Percentiles rank a stretch among this genome's conserved stretches.
phyloP scores from a whole-genome alignment of 1,139 yeast species.

The Groenewaldozyma auringiensis region DNA sequence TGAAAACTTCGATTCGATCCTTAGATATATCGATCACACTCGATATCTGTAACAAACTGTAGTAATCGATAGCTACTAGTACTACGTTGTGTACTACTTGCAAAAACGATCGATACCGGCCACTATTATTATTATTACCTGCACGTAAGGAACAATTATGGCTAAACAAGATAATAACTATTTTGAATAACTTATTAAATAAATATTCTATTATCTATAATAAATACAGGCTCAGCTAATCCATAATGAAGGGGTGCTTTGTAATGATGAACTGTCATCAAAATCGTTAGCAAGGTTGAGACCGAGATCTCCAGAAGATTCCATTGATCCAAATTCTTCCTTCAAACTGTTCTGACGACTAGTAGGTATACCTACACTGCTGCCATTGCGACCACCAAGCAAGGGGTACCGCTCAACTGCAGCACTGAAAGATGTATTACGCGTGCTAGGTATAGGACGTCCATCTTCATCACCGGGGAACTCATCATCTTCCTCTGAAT shows the following conservation, averaged over 20 bases:
- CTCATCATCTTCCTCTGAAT: slow-evolving; percentile 9
- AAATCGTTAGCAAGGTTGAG: slow-evolving; percentile 13
- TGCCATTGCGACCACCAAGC: slow-evolving; percentile 5
- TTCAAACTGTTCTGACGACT: slow-evolving; percentile 9
- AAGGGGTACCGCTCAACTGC: slow-evolving; percentile 13
- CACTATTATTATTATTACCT: too few relatives aligned
- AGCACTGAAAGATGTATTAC: not conserved
- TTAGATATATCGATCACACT: too few relatives aligned
- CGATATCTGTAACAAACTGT: too few relatives aligned
- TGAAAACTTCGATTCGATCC: slow-evolving; percentile 2
- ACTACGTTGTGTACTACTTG: too few relatives aligned
- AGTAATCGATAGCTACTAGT: too few relatives aligned
- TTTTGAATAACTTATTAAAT: not conserved
- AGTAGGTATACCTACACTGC: not conserved
- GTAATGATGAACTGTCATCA: slow-evolving; percentile 18
- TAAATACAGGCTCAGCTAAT: slow-evolving; percentile 12
- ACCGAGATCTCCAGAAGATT: slow-evolving; percentile 17
- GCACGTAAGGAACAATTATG: too few relatives aligned
- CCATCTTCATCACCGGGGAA: slow-evolving; percentile 8
- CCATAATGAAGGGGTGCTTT: slow-evolving; percentile 20
- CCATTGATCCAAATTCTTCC: slow-evolving; percentile 15
- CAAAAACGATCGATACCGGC: too few relatives aligned
- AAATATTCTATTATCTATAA: not conserved
- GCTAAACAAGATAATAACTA: too few relatives aligned
- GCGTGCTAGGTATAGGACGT: slow-evolving; percentile 3